Conservation (phyloP, 345 rosid genomes). For the Boechera retrofracta region DNA sequence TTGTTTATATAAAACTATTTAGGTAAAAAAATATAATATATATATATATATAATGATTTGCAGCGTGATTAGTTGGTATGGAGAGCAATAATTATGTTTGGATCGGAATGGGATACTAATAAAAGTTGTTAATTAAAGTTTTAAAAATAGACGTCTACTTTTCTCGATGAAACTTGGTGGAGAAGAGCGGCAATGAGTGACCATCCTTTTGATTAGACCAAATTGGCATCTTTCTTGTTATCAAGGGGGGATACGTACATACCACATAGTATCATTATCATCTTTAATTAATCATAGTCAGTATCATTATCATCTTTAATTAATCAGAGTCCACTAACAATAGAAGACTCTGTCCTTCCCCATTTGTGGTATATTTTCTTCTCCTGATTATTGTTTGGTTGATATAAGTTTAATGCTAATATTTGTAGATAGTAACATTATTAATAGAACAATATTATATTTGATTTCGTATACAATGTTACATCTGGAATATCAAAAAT, state of each 20-base stretch:
- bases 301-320: conserved; percentile 21
- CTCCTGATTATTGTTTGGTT: conserved; percentile 8
- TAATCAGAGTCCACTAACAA: conserved; percentile 10
- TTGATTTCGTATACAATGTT: not conserved
- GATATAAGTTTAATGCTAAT: not conserved
- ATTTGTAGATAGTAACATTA: not conserved
- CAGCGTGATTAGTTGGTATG: conserved; percentile 37
- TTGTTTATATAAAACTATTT: not conserved
- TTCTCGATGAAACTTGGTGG: conserved; percentile 34
- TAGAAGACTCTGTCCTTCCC: not conserved
- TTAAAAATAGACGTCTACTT: not conserved
- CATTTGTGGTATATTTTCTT: not conserved
- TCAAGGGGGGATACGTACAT: not conserved
- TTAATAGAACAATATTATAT: not conserved
- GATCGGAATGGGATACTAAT: conserved; percentile 38
- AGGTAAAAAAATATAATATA: not conserved
- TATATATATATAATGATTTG: conserved; percentile 4
- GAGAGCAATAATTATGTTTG: conserved; percentile 39
- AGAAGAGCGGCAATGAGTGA: conserved; percentile 31
- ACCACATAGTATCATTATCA: conserved; percentile 32
- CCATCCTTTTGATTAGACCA: conserved; percentile 39
- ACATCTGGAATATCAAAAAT: not conserved
- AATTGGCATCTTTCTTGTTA: conserved; percentile 42
- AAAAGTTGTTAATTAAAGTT: conserved; percentile 25
- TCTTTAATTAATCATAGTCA: conserved; percentile 20